Evolutionary conservation across 2,329 filamentous ascomycete genomes (phyloP), one percentile per base, ranked within the genome.

Genomic region (Alternaria rosae): DNA sequence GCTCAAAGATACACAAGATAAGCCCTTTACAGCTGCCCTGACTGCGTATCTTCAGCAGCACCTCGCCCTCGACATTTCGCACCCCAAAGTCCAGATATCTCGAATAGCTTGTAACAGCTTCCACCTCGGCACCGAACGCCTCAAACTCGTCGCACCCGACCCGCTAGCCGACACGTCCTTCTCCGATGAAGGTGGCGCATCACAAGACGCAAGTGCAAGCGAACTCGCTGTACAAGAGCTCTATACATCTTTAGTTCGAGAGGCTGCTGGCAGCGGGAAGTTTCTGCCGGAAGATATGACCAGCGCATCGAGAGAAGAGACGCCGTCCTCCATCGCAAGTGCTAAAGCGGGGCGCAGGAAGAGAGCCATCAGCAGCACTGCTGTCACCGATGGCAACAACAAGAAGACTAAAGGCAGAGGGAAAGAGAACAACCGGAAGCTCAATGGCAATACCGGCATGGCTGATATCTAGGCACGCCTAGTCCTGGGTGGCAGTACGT

Each of bases 91-190:
- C 7, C 76, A 76, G n/a, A 72, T 83, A 54, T 73, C 78, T 4
- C 79, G 78, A 48, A 76, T 84, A 58, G 72, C 77, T 12, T 83
- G 81, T 70, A 76, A 75, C 35, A 77, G 77, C 38, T 82, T 84
- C 68, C 75, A 76, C 17, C 67, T 84, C 8, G 52, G 78, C 66
- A 70, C 70, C 41, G 57, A 82, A 13, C 79, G 78, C 35, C 66
- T 83, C 7, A 84, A 83, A 67, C 58, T 81, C 63, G 44, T 66
- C 66, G 59, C 78, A 50, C 70, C 75, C 7, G 70, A 75, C 38
- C 68, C 68, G 6, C 65, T 70, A 11, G 62, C 61, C 11, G 72
- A 76, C 13, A 65, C 62, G 0, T 75, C 75, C 1, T 61, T 71
- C 23, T 68, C 72, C 8, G 72, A 74, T 11, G 67, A 69, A 11